phyloP scores from a whole-genome alignment of 23 red algal species.

The Gracilariopsis chorda region DNA sequence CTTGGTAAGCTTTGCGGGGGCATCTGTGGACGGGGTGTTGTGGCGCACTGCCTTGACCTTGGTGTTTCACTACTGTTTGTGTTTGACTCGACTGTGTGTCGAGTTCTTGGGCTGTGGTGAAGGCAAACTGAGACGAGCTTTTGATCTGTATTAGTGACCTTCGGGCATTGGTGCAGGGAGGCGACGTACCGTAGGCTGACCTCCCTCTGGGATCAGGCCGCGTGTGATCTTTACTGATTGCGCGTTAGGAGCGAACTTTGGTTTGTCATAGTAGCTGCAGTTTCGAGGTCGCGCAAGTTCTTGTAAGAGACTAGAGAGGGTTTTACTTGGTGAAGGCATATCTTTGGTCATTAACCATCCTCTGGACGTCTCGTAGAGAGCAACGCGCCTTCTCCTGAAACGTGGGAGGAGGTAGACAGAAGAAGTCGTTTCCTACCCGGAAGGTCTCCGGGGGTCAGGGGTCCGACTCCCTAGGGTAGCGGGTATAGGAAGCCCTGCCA shows the following conservation, averaged over 20 bases:
- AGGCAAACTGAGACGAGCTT: neutral
- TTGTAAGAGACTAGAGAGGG: neutral
- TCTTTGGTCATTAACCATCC: slow-evolving; percentile 21
- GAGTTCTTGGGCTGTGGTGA: neutral
- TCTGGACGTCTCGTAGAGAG: slow-evolving; percentile 26
- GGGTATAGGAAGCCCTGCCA: neutral
- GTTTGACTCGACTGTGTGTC: neutral
- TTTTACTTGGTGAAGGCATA: slow-evolving; percentile 6
- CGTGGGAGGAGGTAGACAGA: slow-evolving; percentile 15
- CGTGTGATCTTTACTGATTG: neutral
- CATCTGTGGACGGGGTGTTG: neutral
- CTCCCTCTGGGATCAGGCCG: slow-evolving; percentile 9
- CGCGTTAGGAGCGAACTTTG: neutral
- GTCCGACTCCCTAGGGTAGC: neutral
- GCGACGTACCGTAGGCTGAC: neutral
- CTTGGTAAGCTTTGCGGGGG: neutral
- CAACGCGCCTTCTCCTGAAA: neutral
- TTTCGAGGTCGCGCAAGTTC: slow-evolving; percentile 16
- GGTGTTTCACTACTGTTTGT: neutral
- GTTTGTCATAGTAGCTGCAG: neutral
- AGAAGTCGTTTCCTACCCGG: slow-evolving; percentile 10
- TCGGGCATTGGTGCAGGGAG: no score
- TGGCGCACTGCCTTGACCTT: neutral
- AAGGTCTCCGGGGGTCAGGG: slow-evolving; percentile 6
- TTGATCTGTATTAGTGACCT: neutral